These are phyloP conservation scores for Circinella umbellata DNA, from an alignment of 371 early-diverging fungal species.

Conservation along the genomic window DNA sequence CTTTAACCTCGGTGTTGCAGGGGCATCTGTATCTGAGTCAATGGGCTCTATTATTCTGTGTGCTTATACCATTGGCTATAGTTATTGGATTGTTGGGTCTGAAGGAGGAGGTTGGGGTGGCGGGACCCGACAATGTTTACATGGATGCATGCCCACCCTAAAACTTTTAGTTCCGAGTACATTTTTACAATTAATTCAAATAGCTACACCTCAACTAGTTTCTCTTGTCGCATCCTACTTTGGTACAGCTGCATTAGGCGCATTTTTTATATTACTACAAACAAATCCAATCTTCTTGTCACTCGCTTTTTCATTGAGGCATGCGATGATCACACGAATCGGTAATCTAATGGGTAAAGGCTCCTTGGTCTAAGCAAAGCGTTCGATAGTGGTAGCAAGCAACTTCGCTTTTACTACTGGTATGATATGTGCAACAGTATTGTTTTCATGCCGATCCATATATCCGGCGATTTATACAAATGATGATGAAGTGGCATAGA, in stretches of 20 bases:
- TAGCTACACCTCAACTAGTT: not conserved
- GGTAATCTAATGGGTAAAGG: not conserved
- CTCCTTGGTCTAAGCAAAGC: not conserved
- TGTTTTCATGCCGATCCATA: not conserved
- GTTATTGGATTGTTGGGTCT: not conserved
- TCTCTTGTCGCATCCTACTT: not conserved
- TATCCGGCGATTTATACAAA: not conserved
- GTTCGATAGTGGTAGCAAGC: not conserved
- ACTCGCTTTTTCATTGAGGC: not conserved
- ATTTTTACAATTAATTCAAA: not conserved
- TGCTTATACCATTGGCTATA: not conserved
- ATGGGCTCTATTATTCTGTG: not conserved
- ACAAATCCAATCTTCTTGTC: not conserved
- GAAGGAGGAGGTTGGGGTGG: not conserved
- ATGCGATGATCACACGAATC: not conserved
- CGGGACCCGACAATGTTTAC: not conserved
- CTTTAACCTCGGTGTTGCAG: not conserved
- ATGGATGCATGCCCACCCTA: not conserved
- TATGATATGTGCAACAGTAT: not conserved
- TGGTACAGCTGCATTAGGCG: not conserved
- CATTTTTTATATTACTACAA: not conserved
- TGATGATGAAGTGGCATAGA: not conserved
- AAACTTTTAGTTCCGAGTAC: not conserved
- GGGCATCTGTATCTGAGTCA: not conserved
- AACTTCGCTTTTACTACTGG: not conserved